phyloP scores from a whole-genome alignment of 257 asterid species.

The Catharanthus roseus region DNA sequence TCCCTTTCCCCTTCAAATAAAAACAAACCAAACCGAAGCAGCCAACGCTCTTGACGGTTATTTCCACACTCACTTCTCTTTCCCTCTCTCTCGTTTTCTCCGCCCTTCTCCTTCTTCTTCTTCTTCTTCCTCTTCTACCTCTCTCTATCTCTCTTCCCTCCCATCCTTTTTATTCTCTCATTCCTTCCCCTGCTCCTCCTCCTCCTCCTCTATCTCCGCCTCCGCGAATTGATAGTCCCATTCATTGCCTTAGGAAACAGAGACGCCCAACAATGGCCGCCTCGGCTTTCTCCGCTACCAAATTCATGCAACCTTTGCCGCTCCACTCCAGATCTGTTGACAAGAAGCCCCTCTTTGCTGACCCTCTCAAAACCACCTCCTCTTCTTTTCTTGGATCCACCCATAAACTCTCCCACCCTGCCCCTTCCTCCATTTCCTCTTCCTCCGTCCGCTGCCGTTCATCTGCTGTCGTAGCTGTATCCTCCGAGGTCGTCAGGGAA shows the following conservation, averaged over 20 bases:
- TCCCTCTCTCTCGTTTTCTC: constrained; percentile 43
- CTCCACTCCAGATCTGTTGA: constrained; percentile 52
- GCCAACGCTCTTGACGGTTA: constrained; percentile 44
- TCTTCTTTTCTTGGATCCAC: constrained; percentile 49
- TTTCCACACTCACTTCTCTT: constrained; percentile 24
- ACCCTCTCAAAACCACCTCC: constrained; percentile 20
- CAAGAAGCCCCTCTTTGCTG: constrained; percentile 31
- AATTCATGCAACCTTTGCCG: constrained; percentile 44
- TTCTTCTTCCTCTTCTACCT: not conserved
- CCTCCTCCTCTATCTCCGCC: not conserved
- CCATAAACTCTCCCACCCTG: constrained; percentile 24
- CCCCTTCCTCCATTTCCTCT: constrained; percentile 16
- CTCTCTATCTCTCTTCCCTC: constrained; percentile 9
- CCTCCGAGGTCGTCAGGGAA: constrained; percentile 76
- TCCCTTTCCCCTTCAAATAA: constrained; percentile 1
- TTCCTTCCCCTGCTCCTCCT: constrained; percentile 7
- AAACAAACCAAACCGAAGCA: not conserved
- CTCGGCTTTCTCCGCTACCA: constrained; percentile 48
- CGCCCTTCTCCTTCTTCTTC: constrained; percentile 23
- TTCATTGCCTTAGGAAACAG: no score
- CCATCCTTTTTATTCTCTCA: not conserved
- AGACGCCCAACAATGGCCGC: constrained; percentile 43
- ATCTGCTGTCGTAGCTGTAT: constrained; percentile 49
- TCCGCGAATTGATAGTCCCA: not conserved
- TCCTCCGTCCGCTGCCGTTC: constrained; percentile 37